These are phyloP conservation scores for Lasiodiplodia theobromae DNA, from an alignment of 2,329 filamentous ascomycete species.

Conservation along the genomic window DNA sequence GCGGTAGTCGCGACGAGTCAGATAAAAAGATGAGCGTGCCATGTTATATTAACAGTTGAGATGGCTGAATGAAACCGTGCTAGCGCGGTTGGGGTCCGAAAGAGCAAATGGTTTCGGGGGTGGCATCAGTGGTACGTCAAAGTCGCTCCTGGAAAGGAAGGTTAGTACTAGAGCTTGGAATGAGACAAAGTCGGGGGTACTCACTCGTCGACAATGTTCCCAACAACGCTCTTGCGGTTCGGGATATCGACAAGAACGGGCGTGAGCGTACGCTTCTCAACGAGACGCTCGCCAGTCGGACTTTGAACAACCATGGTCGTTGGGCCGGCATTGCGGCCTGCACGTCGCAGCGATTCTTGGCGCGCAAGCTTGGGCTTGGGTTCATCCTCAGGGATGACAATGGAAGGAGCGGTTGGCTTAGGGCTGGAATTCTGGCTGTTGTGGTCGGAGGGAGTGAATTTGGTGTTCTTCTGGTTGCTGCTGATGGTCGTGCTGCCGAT, in stretches of 20 bases:
- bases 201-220: constrained; percentile 28
- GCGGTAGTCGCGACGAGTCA: neutral
- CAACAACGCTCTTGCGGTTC: constrained; percentile 22
- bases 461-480: constrained; percentile 20
- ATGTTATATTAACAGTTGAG: constrained; percentile 20
- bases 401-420: neutral
- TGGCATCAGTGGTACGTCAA: constrained; percentile 6
- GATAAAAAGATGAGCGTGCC: neutral
- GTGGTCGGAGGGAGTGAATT: neutral
- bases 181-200: neutral
- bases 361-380: constrained; percentile 24
- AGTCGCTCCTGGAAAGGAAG: constrained; percentile 1
- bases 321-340: neutral
- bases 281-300: constrained; percentile 24
- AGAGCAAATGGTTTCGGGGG: constrained; percentile 1
- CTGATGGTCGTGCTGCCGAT: constrained; percentile 24
- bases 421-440: neutral
- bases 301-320: constrained; percentile 8
- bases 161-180: neutral
- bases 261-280: constrained; percentile 22
- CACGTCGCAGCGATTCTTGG: constrained; percentile 11
- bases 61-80: constrained; percentile 23
- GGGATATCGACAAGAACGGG: constrained; percentile 24
- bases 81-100: constrained; percentile 14
- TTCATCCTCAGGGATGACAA: constrained; percentile 14